Evolutionary conservation across 345 rosid genomes (phyloP), one percentile per base, ranked within the genome.

Genomic region (Salix suchowensis): DNA sequence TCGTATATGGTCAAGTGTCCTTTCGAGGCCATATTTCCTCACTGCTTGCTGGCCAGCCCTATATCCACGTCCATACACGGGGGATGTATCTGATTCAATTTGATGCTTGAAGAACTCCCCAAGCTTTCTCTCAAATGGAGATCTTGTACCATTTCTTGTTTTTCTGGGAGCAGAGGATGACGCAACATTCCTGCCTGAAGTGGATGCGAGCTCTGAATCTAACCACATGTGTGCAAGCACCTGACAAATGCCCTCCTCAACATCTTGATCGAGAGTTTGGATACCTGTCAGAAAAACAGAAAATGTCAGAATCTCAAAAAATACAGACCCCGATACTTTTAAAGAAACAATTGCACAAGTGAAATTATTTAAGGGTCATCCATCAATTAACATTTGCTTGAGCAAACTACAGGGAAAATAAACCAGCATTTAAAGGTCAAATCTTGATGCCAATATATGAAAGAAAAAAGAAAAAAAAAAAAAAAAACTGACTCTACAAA

Each of bases 191-290:
- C 75, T 76, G 48, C 82, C 82, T 12, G 90, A 82, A 78, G 82
- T 76, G 60, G 85, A 67, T 36, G 60, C 55, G 14, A 93, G 89
- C 88, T 92, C 86, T 0, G 87, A 73, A 39, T 86, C 89, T 64
- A 96, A 82, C 99, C 99, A 96, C 94, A 89, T 85, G 84, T 92
- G 95, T 67, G 99, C 99, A 71, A 96, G 84, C 71, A 96, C 99
- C 86, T 94, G 99, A 76, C 99, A 96, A 70, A 96, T 92, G 16
- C 99, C 99, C 85, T 93, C 99, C 83, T 96, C 98, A 44, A 93
- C 95, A 54, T 96, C 97, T 85, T 88, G 98, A 62, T 88, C 88
- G 64, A 90, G 88, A 54, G 88, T 88, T 71, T 89, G 91, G 77
- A 85, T 91, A 72, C 99, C 99, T 96, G 67, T 18, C 65, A 85